These are phyloP conservation scores for Linnemannia schmuckeri DNA, from an alignment of 192 early-diverging fungal species.

Conservation along the genomic window DNA sequence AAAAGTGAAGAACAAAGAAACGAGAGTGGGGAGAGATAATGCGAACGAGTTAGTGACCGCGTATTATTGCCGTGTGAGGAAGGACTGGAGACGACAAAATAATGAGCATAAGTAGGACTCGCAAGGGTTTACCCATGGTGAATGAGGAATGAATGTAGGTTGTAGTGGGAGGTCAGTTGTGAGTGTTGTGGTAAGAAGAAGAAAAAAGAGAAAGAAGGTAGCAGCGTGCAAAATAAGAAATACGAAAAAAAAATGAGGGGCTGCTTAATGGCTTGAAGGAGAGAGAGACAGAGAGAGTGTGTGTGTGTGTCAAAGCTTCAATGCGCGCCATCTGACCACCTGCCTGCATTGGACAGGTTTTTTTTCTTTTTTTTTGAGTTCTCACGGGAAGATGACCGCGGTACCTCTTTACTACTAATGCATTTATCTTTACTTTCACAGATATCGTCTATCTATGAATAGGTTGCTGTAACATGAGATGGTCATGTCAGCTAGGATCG, in stretches of 20 bases:
- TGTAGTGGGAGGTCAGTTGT: not conserved
- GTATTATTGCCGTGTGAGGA: not conserved
- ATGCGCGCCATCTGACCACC: slow-evolving; percentile 16
- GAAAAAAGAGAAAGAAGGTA: slow-evolving; percentile 4
- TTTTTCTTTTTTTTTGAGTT: not conserved
- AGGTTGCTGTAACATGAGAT: not conserved
- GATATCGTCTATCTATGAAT: slow-evolving; percentile 3
- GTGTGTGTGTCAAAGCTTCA: not conserved
- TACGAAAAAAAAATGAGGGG: slow-evolving; percentile 10
- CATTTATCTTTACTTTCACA: not conserved
- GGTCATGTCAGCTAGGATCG: slow-evolving; percentile 5
- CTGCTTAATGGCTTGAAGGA: too few relatives aligned
- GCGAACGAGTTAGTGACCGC: not conserved
- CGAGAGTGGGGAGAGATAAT: not conserved
- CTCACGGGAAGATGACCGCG: not conserved
- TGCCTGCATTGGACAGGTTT: not conserved
- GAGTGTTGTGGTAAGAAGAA: not conserved
- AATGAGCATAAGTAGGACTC: not conserved
- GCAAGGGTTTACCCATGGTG: not conserved
- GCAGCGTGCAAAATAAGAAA: slow-evolving; percentile 4
- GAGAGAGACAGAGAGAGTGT: too few relatives aligned
- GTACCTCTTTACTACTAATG: not conserved
- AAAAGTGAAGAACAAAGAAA: not conserved
- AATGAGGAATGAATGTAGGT: not conserved
- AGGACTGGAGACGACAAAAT: not conserved